phyloP scores from a whole-genome alignment of 2,329 filamentous ascomycete species.

The Drechslerella coelobrocha region DNA sequence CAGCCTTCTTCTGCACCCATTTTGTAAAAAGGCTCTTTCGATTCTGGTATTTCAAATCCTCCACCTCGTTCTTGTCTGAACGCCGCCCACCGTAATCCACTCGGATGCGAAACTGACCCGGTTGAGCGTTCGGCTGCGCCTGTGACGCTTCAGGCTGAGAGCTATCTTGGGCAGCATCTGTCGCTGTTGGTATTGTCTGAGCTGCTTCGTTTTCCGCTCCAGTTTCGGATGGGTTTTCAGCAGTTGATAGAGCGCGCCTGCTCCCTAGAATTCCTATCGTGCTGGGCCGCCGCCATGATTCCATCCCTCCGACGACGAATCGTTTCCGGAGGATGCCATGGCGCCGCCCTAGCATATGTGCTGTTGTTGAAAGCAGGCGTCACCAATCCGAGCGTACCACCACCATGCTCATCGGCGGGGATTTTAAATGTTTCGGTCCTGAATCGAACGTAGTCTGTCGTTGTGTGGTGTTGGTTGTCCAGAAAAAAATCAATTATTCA shows the following conservation, averaged over 20 bases:
- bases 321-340: slow-evolving; percentile 25
- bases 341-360: slow-evolving; percentile 25
- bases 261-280: background rate
- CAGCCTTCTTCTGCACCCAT: background rate
- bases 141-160: too few relatives aligned
- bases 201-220: background rate
- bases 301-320: slow-evolving; percentile 2
- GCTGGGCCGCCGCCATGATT: background rate
- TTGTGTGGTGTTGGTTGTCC: background rate
- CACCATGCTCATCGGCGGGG: slow-evolving; percentile 17
- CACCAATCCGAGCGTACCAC: background rate
- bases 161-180: background rate
- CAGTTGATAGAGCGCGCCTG: slow-evolving; percentile 1
- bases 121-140: too few relatives aligned
- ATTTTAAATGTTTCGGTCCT: slow-evolving; percentile 8
- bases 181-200: background rate
- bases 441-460: background rate
- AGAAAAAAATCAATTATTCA: background rate
- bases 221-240: background rate
- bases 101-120: too few relatives aligned
- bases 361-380: slow-evolving; percentile 11
- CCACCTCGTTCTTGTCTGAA: background rate
- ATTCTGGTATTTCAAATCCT: background rate
- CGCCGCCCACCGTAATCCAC: too few relatives aligned
- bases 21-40: background rate